Evolutionary conservation across 192 early-diverging fungal genomes (phyloP), one percentile per base, ranked within the genome.

Genomic region (Coemansia sp.): DNA sequence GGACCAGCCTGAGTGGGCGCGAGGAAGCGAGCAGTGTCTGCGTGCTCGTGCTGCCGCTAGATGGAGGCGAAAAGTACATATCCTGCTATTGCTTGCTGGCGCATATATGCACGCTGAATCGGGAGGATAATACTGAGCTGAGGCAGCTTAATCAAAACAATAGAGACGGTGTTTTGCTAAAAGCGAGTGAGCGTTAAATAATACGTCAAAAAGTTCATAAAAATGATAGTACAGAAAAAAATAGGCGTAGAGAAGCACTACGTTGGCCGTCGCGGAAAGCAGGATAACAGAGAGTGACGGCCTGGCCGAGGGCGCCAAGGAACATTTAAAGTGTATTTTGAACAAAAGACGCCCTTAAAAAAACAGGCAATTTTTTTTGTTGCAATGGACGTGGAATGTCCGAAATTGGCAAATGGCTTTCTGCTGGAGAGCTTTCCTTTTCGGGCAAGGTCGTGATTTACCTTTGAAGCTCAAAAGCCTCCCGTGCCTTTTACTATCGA

Each of bases 41-140:
- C 18, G 62, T 57, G 22, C 50, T 22, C 3, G 69, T 45, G 44
- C 54, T 31, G 33, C 53, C 10, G 45, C 33, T 11, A 16, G 38
- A 35, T 23, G 69, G 50, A 0, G 53, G 12, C 3, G 69, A 40
- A 57, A 71, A 71, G 33, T 71, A 71, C 69, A 71, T 71, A 18
- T 27, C 27, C 16, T 25, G 43, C n/a, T 11, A 6, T 31, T 4
- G 19, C 19, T n/a, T 21, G 43, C 18, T 14, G 4, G 55, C 27
- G 22, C 25, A 44, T 40, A 44, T 42, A 44, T 22, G 28, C 55
- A 45, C 43, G 16, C 18, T 21, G 43, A 21, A n/a, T 21, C 19
- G 19, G 18, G 16, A 21, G 19, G 4, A 21, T 18, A 8, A 44
- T 43, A 18, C 19, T 9, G 43, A 6, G 18, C 19, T 8, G 7